phyloP scores from a whole-genome alignment of 1,284 basidiomycete genomes.

The Cyathus olla region DNA sequence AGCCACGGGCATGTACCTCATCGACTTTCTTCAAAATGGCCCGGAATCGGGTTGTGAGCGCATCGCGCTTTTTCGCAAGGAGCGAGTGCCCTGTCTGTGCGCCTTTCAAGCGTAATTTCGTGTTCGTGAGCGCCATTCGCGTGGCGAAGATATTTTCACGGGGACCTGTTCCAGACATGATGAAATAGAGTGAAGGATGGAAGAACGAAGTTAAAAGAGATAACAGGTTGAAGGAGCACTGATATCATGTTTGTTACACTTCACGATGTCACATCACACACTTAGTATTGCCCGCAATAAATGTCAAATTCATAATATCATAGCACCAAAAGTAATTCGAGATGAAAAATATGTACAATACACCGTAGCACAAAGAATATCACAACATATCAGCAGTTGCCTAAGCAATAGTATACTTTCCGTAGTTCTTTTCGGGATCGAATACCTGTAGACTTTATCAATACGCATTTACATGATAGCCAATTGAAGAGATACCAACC shows the following conservation, averaged over 20 bases:
- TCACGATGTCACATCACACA: too few species aligned
- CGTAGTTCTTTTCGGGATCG: constrained; percentile 92
- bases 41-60: constrained; percentile 92
- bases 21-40: constrained; percentile 93
- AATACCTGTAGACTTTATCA: constrained; percentile 68
- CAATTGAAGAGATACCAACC: constrained; percentile 56
- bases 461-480: constrained; percentile 5
- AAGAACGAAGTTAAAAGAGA: background rate
- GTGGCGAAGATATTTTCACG: constrained; percentile 96
- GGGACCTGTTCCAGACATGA: constrained; percentile 90
- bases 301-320: too few species aligned
- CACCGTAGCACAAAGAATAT: too few species aligned
- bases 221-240: too few species aligned
- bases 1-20: constrained; percentile 69
- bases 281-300: too few species aligned
- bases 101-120: constrained; percentile 93
- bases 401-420: constrained; percentile 85
- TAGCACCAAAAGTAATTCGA: too few species aligned
- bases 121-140: constrained; percentile 94
- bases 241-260: too few species aligned
- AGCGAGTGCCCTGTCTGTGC: constrained; percentile 98
- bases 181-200: background rate
- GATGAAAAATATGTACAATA: too few species aligned
- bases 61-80: constrained; percentile 97
- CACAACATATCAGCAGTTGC: too few species aligned